These are phyloP conservation scores for Chimonanthus praecox DNA, from an alignment of 164 flowering plant genomes.

Conservation along the genomic window DNA sequence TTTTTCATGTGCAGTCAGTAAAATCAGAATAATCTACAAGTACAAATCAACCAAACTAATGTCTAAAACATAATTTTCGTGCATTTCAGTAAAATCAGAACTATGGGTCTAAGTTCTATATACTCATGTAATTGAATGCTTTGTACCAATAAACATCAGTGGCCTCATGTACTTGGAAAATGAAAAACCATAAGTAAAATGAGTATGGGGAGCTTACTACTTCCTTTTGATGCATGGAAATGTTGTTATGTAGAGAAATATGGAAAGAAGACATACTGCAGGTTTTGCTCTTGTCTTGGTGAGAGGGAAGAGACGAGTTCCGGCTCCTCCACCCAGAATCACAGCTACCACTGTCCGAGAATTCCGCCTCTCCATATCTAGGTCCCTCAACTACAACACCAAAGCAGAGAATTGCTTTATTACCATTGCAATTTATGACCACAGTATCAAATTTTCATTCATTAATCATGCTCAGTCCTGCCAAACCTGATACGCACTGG, in stretches of 20 bases:
- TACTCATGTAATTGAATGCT: neutral
- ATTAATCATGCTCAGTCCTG: no score
- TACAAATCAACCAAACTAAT: no score
- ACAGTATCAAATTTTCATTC: no score
- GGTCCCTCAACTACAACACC: constrained; percentile 51
- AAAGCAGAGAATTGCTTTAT: neutral
- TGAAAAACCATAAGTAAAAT: neutral
- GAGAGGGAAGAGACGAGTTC: constrained; percentile 95
- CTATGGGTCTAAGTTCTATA: no score
- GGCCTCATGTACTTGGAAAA: neutral
- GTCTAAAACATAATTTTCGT: no score
- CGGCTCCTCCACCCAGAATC: constrained; percentile 94
- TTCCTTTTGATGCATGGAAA: neutral
- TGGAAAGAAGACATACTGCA: constrained; percentile 44
- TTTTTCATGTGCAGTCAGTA: no score
- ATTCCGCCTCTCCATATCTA: constrained; percentile 56
- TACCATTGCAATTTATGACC: no score
- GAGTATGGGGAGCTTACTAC: no score
- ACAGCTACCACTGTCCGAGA: constrained; percentile 69
- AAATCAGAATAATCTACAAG: no score
- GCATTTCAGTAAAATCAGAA: no score
- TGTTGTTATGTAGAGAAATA: neutral
- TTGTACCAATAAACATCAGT: neutral
- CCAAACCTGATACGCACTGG: no score
- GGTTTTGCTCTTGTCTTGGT: constrained; percentile 92